Evolutionary conservation across 1,139 yeast genomes (phyloP).

Genomic region (Geotrichum cucujoidarum): DNA sequence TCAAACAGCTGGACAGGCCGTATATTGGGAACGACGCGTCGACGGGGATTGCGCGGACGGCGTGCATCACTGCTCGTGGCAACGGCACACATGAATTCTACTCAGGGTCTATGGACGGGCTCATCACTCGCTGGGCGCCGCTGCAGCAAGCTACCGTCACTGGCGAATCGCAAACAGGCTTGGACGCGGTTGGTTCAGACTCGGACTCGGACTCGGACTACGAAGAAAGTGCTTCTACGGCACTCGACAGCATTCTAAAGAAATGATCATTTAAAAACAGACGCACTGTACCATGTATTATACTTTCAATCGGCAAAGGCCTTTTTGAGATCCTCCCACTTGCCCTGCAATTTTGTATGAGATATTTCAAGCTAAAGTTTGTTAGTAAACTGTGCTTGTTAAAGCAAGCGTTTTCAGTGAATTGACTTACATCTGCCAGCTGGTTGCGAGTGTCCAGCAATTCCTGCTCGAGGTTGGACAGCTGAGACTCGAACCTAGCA

Average conservation of each 20-base stretch:
- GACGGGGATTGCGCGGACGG: constrained; percentile 35
- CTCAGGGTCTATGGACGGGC: constrained; percentile 37
- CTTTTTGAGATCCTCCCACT: constrained; percentile 32
- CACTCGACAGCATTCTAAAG: constrained; percentile 5
- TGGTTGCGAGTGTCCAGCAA: constrained; percentile 27
- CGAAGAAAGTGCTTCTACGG: constrained; percentile 13
- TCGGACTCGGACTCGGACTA: constrained; percentile 15
- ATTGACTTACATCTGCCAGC: constrained; percentile 18
- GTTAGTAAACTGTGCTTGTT: constrained; percentile 10
- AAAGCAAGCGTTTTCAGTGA: neutral
- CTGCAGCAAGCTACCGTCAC: neutral
- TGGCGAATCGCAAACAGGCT: neutral
- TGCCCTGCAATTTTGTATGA: constrained; percentile 27
- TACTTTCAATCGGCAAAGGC: constrained; percentile 37
- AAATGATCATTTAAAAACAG: too few relatives aligned
- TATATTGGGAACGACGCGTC: constrained; percentile 20
- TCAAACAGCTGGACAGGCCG: constrained; percentile 46
- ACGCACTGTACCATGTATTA: neutral
- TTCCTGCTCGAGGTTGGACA: constrained; percentile 35
- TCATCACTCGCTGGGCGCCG: constrained; percentile 32
- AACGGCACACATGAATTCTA: constrained; percentile 32
- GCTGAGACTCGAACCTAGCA: constrained; percentile 33
- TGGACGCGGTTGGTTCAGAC: neutral
- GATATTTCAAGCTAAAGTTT: constrained; percentile 25
- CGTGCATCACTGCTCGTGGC: constrained; percentile 50